phyloP scores from a whole-genome alignment of 2,329 filamentous ascomycete species.

The Botrytis byssoidea region DNA sequence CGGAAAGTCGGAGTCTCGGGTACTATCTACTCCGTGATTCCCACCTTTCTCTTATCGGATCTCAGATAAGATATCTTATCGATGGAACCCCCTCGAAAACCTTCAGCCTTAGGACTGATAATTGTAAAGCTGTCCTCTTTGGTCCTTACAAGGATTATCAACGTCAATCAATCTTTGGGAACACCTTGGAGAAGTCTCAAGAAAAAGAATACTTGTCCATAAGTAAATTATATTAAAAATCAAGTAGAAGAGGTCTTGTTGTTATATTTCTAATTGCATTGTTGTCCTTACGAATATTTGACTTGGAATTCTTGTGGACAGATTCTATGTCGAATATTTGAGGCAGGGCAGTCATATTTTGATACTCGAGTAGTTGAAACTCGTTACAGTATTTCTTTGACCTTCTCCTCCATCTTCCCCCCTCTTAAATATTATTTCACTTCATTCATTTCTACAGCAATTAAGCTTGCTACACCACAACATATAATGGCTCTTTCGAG shows the following conservation, averaged over 20 bases:
- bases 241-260: neutral
- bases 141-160: conserved; percentile 15
- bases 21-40: rapidly evolving
- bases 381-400: conserved; percentile 15
- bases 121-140: conserved; percentile 23
- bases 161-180: neutral
- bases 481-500: conserved; percentile 34
- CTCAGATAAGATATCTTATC: conserved; percentile 17
- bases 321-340: conserved; percentile 34
- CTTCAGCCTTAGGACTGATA: neutral
- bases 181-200: neutral
- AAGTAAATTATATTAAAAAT: conserved; percentile 1
- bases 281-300: neutral
- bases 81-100: too few species aligned
- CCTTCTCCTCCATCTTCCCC: conserved; percentile 5
- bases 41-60: neutral
- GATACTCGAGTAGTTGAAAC: conserved; percentile 25
- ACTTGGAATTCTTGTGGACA: conserved; percentile 33
- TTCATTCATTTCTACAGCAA: conserved; percentile 37
- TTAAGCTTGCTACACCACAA: conserved; percentile 22
- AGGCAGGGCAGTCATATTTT: neutral
- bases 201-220: conserved; percentile 11
- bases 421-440: conserved; percentile 12
- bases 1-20: neutral
- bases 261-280: neutral